phyloP scores from a whole-genome alignment of 441 rosid genomes.

The Populus trichocarpa region DNA sequence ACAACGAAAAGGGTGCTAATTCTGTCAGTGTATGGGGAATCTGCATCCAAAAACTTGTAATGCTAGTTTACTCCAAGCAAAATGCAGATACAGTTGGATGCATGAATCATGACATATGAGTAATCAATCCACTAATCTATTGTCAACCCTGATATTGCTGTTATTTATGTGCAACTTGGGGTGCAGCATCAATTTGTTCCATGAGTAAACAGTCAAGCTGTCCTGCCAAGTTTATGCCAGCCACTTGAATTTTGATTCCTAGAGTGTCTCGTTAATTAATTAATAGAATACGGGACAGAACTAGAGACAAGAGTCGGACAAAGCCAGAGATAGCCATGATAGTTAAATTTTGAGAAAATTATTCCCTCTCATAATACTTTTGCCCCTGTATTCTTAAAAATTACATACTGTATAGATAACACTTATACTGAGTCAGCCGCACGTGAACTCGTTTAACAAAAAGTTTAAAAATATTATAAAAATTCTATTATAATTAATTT shows the following conservation, averaged over 20 bases:
- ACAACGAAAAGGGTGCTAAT: not conserved
- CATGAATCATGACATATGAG: not conserved
- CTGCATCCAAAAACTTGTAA: not conserved
- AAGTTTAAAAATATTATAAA: no score
- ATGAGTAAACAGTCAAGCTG: not conserved
- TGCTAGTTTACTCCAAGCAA: not conserved
- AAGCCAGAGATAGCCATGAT: not conserved
- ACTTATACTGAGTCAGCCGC: no score
- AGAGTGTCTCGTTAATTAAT: not conserved
- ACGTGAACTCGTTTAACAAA: no score
- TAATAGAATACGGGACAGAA: not conserved
- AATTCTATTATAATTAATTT: no score
- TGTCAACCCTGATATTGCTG: not conserved
- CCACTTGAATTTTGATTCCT: not conserved
- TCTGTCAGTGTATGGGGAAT: not conserved
- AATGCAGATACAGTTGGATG: not conserved
- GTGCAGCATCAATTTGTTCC: not conserved
- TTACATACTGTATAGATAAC: no score
- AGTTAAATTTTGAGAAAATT: no score
- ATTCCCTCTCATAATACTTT: no score
- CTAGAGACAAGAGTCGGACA: not conserved
- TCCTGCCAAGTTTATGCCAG: not conserved
- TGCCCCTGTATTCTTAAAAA: no score
- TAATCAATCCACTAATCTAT: not conserved
- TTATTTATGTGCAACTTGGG: not conserved